Percentiles rank a stretch among this genome's conserved stretches.
Evolutionary conservation across 2,329 filamentous ascomycete species (phyloP).

Genomic region (Paraphaeosphaeria sporulosa): DNA sequence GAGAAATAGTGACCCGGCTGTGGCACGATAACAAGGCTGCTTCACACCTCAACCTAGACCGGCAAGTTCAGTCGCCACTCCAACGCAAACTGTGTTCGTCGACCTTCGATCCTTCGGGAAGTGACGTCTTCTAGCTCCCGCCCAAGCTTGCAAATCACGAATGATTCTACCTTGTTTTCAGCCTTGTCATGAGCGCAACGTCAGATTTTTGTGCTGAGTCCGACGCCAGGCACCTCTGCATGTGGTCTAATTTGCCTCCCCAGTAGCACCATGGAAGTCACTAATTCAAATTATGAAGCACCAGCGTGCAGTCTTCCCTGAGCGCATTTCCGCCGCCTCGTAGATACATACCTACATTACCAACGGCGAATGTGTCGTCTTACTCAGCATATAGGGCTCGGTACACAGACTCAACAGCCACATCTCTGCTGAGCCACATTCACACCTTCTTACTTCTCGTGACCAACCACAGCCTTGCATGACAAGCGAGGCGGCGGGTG

Average conservation of each 20-base stretch:
- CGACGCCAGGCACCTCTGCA: slow-evolving; percentile 11
- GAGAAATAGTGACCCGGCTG: neutral
- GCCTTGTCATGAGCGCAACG: neutral
- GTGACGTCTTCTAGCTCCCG: neutral
- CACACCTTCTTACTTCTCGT: neutral
- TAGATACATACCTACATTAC: neutral
- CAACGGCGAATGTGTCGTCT: neutral
- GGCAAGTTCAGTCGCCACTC: neutral
- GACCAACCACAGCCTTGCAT: slow-evolving; percentile 3
- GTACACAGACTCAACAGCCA: neutral
- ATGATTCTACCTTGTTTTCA: slow-evolving; percentile 1
- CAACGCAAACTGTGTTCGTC: neutral
- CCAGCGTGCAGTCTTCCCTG: neutral
- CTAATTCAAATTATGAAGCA: neutral
- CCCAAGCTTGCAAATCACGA: neutral
- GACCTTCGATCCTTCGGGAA: neutral
- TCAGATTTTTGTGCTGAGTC: neutral
- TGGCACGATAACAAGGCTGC: neutral
- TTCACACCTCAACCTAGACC: neutral
- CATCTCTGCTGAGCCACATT: slow-evolving; percentile 4
- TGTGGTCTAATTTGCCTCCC: neutral
- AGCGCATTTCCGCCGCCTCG: no score
- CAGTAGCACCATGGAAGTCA: neutral
- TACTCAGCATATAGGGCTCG: slow-evolving; percentile 5
- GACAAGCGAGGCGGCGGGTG: neutral